Evolutionary conservation across 768 basidiomycete genomes (phyloP).

Genomic region (Cytidiella melzeri): DNA sequence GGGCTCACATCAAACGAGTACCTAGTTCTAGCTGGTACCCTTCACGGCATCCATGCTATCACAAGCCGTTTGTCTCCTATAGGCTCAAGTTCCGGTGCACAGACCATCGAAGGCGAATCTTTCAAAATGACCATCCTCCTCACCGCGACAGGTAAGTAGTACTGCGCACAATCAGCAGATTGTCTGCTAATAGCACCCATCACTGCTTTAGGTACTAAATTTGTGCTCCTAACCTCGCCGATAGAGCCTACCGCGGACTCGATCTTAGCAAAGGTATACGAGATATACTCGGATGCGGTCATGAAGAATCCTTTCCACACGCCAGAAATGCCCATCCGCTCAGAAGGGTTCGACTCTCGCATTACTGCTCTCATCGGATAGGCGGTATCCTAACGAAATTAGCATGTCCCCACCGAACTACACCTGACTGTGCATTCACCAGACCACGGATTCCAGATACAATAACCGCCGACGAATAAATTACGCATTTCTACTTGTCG

Average conservation of each 20-base stretch:
- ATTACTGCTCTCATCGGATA: conserved; percentile 42
- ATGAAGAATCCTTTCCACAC: conserved; percentile 99
- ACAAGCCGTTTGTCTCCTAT: conserved; percentile 85
- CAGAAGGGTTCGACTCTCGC: conserved; percentile 77
- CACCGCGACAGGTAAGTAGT: conserved; percentile 72
- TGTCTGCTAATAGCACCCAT: background rate
- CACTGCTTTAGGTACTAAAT: conserved; percentile 73
- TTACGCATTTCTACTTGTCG: background rate
- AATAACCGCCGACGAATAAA: background rate
- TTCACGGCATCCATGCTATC: conserved; percentile 99
- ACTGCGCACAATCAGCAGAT: background rate
- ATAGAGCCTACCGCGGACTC: conserved; percentile 64
- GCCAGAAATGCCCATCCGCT: conserved; percentile 98
- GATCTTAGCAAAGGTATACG: conserved; percentile 82
- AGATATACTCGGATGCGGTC: conserved; percentile 88
- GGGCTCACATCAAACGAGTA: conserved; percentile 90
- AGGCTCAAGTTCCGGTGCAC: conserved; percentile 77
- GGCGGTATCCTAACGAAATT: too few relatives aligned
- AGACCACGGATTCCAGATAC: too few relatives aligned
- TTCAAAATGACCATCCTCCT: conserved; percentile 93
- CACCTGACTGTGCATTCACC: too few relatives aligned
- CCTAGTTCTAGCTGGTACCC: conserved; percentile 90
- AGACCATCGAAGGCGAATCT: conserved; percentile 93
- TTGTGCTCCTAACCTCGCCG: conserved; percentile 84
- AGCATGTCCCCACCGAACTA: too few relatives aligned